Base-by-base conservation (phyloP, 495 filamentous ascomycete genomes). In the Ascodesmis nigricans region DNA sequence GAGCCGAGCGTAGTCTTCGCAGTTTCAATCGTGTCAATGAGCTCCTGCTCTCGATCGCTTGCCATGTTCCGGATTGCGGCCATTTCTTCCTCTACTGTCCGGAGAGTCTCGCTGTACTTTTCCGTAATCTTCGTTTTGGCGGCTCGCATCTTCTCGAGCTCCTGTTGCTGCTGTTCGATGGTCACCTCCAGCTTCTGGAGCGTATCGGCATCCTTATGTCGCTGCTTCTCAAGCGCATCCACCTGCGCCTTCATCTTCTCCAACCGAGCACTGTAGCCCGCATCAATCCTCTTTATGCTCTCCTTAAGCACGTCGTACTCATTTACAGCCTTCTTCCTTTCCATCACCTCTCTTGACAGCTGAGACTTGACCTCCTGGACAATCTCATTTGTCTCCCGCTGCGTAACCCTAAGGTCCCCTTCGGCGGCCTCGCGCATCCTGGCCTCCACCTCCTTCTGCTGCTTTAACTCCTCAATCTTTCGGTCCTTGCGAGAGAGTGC, bases 401-500 rank as follows among this genome's bases (percentile, higher is more conserved):
- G 57, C 39, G 67, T 65, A 26, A 71, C 66, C 36, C 60, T 65
- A 46, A 75, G 71, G 31, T 56, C 61, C 17, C 52, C 53, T 50
- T 90, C 78, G 13, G 71, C 67, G 16, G 65, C 63, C 23, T 62
- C 54, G 17, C 77, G 64, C 36, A 67, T 65, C 32, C 62, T 58
- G 40, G 64, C 66, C 58, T 91, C 80, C 7, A 57, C 50, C 7
- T 78, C 70, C 4, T 79, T 55, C 29, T 77, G 63, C 1, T 58
- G 58, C 39, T 74, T 71, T 29, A 82, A 49, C 35, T 75, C 69
- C 40, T 80, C 75, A 2, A 91, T 67, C 50, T 81, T 80, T 4
- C 76, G 67, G 42, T 87, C 79, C 44, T 78, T 81, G 26, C 75
- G 67, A 28, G 69, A 64, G 4, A 87, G 63, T 1, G 76, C 66